Base-by-base conservation (phyloP, 441 rosid genomes). In the Macaranga tanarius region DNA sequence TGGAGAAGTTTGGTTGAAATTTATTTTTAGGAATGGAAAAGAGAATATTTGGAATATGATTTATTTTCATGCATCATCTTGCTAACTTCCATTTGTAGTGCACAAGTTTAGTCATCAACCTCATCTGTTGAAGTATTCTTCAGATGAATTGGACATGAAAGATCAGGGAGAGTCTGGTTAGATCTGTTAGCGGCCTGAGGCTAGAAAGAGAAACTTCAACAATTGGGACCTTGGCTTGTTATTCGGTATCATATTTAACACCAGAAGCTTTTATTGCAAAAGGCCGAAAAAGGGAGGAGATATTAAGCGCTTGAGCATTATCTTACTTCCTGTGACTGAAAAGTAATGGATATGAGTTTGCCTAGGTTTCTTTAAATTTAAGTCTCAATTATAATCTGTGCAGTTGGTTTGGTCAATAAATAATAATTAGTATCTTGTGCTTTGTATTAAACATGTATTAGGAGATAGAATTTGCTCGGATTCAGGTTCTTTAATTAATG, bases 201-300 rank as follows among this genome's bases (percentile, higher is more conserved):
- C 3, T 11, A 28, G 42, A 28, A 7, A 25, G 31, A 23, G 23
- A 52, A 4, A 7, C 51, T 47, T 31, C 4, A 2, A 31, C 38
- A 31, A 31, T 31, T 31, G 56, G 69, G 56, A 65, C n/a, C 17
- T 1, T 47, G 54, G 69, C 40, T 47, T 65, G 17, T 65, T 65
- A 17, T 23, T 51, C 57, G 50, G 31, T 65, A 52, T 26, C 11
- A 26, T 16, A 48, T 28, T n/a, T 67, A 10, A 19, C 31, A 26
- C 44, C 59, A 10, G 19, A 31, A 19, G 28, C 34, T 12, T 52
- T 28, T 10, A 9, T 66, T 50, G 8, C 31, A 50, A 52, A 19
- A 23, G n/a, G 57, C 45, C 40, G 2, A 51, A 48, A 15, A 13
- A 12, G 40, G 40, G 34, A 26, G 28, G 61, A 31, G 59, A 52